A percentile compares a stretch with the other conserved stretches of the same genome.
phyloP scores from a whole-genome alignment of 768 basidiomycete species.

The Agrocybe pediades region DNA sequence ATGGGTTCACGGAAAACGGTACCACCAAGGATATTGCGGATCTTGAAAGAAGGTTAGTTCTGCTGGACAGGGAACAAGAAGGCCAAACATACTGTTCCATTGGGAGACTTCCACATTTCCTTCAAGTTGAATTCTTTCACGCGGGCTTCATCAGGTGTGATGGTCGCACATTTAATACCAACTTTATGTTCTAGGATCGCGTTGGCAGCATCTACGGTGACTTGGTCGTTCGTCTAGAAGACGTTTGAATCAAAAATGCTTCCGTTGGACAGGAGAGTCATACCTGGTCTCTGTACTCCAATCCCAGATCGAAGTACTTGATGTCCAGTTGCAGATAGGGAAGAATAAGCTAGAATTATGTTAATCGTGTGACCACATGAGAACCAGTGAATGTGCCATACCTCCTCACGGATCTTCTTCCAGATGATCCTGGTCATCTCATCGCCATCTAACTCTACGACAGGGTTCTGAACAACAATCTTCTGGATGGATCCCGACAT shows the following conservation, averaged over 20 bases:
- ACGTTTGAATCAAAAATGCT: background rate
- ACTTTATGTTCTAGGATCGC: conserved; percentile 95
- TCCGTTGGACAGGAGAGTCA: conserved; percentile 13
- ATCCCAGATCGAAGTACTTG: conserved; percentile 98
- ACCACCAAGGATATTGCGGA: conserved; percentile 96
- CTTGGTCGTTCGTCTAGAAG: conserved; percentile 84
- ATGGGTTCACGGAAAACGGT: conserved; percentile 99
- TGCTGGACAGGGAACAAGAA: background rate
- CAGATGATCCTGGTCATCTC: conserved; percentile 99
- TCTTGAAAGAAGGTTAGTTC: conserved; percentile 40
- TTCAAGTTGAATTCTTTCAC: conserved; percentile 97
- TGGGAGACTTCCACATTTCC: conserved; percentile 98
- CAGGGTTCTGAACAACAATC: conserved; percentile 84
- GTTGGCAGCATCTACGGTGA: conserved; percentile 91
- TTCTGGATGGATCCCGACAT: conserved; percentile 44
- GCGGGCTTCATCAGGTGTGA: conserved; percentile 96
- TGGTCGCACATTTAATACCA: conserved; percentile 99
- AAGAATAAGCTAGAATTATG: conserved; percentile 74
- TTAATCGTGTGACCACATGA: background rate
- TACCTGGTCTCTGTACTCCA: conserved; percentile 90
- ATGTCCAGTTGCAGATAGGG: conserved; percentile 95
- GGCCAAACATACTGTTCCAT: conserved; percentile 73
- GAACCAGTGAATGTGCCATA: conserved; percentile 31
- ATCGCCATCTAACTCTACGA: conserved; percentile 95
- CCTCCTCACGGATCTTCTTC: conserved; percentile 97